Conservation (phyloP, 2,329 filamentous ascomycete species). For the Endothia cerciana region DNA sequence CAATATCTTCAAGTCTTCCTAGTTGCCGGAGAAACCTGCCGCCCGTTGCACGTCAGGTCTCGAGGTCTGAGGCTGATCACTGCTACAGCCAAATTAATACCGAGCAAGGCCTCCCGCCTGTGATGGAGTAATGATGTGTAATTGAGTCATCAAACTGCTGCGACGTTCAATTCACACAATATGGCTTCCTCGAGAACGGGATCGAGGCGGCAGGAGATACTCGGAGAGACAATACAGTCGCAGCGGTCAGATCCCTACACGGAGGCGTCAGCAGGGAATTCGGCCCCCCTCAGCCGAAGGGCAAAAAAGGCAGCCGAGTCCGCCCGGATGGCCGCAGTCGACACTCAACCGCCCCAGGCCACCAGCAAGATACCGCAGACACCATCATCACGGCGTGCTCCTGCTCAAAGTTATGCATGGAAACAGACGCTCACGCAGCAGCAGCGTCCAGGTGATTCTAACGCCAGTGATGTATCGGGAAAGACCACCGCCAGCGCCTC, state of each 20-base stretch:
- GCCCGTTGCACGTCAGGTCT: conserved; percentile 3
- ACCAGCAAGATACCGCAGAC: conserved; percentile 44
- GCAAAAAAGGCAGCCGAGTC: conserved; percentile 36
- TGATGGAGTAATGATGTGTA: conserved; percentile 21
- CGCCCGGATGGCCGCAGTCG: conserved; percentile 18
- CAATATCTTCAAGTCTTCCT: not conserved
- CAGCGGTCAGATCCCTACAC: conserved; percentile 36
- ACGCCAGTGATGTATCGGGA: conserved; percentile 40
- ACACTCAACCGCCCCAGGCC: conserved; percentile 28
- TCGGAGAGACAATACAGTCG: conserved; percentile 33
- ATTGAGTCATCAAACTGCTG: conserved; percentile 25
- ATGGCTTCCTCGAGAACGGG: conserved; percentile 40
- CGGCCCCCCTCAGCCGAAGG: conserved; percentile 32
- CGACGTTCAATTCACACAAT: conserved; percentile 32
- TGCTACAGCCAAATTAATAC: conserved; percentile 6
- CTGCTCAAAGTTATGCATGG: conserved; percentile 32
- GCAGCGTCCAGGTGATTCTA: conserved; percentile 48
- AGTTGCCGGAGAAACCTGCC: not conserved
- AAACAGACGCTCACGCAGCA: conserved; percentile 47
- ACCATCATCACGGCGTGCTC: conserved; percentile 36
- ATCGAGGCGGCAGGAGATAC: conserved; percentile 34
- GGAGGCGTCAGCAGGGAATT: conserved; percentile 35
- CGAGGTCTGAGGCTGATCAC: conserved; percentile 14
- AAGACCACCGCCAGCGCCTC: conserved; percentile 37
- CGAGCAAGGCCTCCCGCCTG: conserved; percentile 26